phyloP scores from a whole-genome alignment of 139 green algal species.

The Nannochloris sp. region DNA sequence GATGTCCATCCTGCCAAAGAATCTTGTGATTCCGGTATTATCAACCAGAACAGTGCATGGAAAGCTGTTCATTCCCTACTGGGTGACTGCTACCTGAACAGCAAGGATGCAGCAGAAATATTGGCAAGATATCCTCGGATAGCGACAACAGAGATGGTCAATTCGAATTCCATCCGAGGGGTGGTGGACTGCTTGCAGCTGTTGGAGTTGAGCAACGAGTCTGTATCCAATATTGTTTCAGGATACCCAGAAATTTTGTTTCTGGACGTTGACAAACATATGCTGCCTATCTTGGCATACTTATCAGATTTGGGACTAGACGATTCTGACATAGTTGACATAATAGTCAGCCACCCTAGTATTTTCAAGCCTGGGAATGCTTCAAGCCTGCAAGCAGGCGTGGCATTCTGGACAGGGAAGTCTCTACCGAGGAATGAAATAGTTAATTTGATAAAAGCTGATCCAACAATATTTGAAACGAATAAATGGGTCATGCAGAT shows the following conservation, averaged over 20 bases:
- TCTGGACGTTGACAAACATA: slow-evolving; percentile 10
- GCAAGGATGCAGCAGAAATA: neutral
- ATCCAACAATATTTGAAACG: slow-evolving; percentile 1
- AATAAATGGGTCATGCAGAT: slow-evolving; percentile 4
- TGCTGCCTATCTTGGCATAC: slow-evolving; percentile 22
- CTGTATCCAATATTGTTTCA: slow-evolving; percentile 1
- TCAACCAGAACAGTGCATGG: neutral
- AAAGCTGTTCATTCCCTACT: neutral
- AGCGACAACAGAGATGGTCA: slow-evolving; percentile 9
- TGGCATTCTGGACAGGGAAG: slow-evolving; percentile 23
- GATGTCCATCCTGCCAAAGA: neutral
- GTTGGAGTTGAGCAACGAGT: slow-evolving; percentile 4
- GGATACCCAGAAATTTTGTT: slow-evolving; percentile 10
- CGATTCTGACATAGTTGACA: neutral
- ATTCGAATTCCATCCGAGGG: neutral
- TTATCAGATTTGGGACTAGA: slow-evolving; percentile 2
- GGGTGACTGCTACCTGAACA: slow-evolving; percentile 1
- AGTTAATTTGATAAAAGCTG: neutral
- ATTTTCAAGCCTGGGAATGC: slow-evolving; percentile 1
- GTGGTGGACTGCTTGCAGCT: slow-evolving; percentile 10
- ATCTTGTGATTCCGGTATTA: neutral
- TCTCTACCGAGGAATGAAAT: slow-evolving; percentile 1
- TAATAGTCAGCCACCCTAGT: neutral
- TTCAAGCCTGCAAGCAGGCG: neutral
- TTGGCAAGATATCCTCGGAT: slow-evolving; percentile 5